Conservation (phyloP, 331 rosid genomes). For the Saraca asoca region DNA sequence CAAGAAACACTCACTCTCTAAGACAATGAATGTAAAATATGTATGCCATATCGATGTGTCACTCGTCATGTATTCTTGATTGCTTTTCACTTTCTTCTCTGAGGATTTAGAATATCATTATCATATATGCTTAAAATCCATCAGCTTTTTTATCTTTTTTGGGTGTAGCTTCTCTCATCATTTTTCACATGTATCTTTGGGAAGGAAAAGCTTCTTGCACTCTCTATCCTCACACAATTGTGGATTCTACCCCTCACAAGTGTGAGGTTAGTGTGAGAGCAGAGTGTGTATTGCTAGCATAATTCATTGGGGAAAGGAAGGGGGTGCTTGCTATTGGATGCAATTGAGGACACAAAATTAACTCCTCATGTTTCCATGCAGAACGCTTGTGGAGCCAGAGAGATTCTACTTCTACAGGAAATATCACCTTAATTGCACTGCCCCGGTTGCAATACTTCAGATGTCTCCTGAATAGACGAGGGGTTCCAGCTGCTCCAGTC, state of each 20-base stretch:
- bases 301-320: not conserved
- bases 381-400: constrained; percentile 86
- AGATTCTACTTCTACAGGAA: constrained; percentile 43
- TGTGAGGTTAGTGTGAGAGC: too few species aligned
- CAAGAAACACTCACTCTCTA: not conserved
- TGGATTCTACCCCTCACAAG: too few species aligned
- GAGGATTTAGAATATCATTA: not conserved
- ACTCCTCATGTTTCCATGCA: constrained; percentile 31
- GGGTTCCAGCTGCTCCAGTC: constrained; percentile 85
- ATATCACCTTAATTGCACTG: constrained; percentile 45
- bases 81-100: not conserved
- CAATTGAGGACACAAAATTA: constrained; percentile 25
- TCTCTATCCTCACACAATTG: too few species aligned
- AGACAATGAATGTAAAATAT: not conserved
- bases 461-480: constrained; percentile 80
- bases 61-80: not conserved
- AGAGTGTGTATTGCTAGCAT: too few species aligned
- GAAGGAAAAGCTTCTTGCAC: too few species aligned
- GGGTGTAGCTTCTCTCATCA: not conserved
- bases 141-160: not conserved
- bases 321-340: not conserved
- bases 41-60: not conserved
- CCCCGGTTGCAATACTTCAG: constrained; percentile 76
- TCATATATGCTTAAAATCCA: not conserved
- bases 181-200: not conserved